Evolutionary conservation across 495 filamentous ascomycete species (phyloP).

Genomic region (Pseudevernia furfuracea): DNA sequence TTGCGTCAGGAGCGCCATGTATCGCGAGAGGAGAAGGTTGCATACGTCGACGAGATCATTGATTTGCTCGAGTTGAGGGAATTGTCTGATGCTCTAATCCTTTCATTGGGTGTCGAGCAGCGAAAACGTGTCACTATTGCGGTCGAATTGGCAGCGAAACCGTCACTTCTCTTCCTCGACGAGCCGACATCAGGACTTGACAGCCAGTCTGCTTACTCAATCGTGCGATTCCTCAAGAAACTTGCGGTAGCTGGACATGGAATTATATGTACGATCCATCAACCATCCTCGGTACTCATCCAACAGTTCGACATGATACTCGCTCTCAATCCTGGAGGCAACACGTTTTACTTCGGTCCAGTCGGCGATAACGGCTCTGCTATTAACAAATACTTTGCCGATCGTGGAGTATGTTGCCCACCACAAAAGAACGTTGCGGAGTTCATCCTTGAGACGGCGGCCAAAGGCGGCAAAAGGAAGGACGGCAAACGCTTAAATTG

Average conservation of each 20-base stretch:
- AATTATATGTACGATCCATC: constrained; percentile 78
- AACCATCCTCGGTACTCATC: constrained; percentile 62
- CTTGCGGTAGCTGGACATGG: constrained; percentile 67
- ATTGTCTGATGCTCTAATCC: constrained; percentile 48
- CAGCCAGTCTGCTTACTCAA: constrained; percentile 73
- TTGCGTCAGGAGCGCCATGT: constrained; percentile 50
- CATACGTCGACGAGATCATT: constrained; percentile 56
- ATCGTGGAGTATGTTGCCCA: constrained; percentile 52
- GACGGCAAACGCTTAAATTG: constrained; percentile 54
- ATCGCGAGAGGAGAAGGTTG: constrained; percentile 48
- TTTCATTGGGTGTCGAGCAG: constrained; percentile 57
- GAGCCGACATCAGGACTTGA: constrained; percentile 81
- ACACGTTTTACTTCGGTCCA: constrained; percentile 67
- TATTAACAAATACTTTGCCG: constrained; percentile 60
- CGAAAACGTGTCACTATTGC: constrained; percentile 77
- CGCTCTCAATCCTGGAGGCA: constrained; percentile 60
- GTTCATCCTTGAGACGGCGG: constrained; percentile 75
- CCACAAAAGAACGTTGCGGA: constrained; percentile 71
- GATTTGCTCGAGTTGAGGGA: constrained; percentile 50
- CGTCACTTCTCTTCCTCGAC: constrained; percentile 73
- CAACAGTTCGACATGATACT: constrained; percentile 73
- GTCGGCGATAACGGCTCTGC: constrained; percentile 55
- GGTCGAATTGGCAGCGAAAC: constrained; percentile 85
- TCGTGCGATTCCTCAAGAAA: constrained; percentile 79
- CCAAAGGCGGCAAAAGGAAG: constrained; percentile 46